These are phyloP conservation scores for Stevia rebaudiana DNA, from an alignment of 140 eudicot species.

Conservation along the genomic window DNA sequence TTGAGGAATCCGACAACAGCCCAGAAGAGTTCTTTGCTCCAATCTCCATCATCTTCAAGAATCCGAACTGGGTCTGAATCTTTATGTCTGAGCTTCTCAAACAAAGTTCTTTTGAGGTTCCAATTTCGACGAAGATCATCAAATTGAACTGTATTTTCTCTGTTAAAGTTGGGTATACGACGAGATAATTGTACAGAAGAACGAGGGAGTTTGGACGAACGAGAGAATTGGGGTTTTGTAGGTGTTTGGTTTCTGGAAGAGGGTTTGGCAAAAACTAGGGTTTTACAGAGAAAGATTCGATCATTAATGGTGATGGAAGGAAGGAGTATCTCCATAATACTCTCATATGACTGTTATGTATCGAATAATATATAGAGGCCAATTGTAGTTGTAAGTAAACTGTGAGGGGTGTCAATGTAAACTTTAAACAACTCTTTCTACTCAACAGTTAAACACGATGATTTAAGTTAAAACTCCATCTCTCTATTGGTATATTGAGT, in stretches of 20 bases:
- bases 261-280: conserved; percentile 16
- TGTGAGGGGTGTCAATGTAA: no score
- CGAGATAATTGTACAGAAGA: not conserved
- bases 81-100: conserved; percentile 26
- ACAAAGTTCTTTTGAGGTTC: conserved; percentile 27
- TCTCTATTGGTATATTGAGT: no score
- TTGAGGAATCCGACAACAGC: conserved; percentile 41
- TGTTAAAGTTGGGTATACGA: conserved; percentile 5
- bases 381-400: no score
- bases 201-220: conserved; percentile 1
- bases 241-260: conserved; percentile 1
- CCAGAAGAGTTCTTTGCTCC: conserved; percentile 50
- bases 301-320: conserved; percentile 18
- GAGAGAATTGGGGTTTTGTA: conserved; percentile 17
- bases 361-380: no score
- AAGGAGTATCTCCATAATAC: conserved; percentile 2
- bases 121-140: conserved; percentile 14
- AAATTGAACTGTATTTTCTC: conserved; percentile 11
- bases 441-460: no score
- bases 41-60: conserved; percentile 46
- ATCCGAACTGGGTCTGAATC: conserved; percentile 35
- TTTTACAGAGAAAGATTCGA: conserved; percentile 18
- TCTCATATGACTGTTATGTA: no score
- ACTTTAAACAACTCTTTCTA: no score
- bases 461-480: no score